phyloP scores from a whole-genome alignment of 345 rosid genomes.

The Gossypium australe region DNA sequence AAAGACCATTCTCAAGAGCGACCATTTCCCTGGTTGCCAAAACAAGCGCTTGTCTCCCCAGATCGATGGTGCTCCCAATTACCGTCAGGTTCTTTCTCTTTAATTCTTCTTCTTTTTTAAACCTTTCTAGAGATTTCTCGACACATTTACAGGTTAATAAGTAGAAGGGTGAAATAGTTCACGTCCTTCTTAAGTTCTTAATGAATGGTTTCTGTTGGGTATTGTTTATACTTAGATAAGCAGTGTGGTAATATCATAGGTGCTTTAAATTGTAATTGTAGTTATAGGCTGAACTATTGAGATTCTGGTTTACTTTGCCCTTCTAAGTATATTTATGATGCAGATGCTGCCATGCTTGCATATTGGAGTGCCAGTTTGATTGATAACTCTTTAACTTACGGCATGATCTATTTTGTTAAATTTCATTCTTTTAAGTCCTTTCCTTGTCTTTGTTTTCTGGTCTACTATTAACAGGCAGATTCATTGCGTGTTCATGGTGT shows the following conservation, averaged over 20 bases:
- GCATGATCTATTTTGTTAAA: neutral
- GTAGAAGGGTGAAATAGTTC: neutral
- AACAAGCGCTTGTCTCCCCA: constrained; percentile 84
- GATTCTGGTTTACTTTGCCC: neutral
- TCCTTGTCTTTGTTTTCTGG: constrained; percentile 3
- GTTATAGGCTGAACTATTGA: neutral
- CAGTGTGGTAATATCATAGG: neutral
- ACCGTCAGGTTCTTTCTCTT: constrained; percentile 66
- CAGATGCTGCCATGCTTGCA: constrained; percentile 9
- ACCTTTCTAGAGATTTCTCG: neutral
- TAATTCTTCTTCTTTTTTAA: neutral
- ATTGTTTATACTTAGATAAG: neutral
- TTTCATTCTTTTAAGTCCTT: neutral
- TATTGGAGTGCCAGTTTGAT: constrained; percentile 6
- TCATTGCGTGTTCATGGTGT: constrained; percentile 81
- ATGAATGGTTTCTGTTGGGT: neutral
- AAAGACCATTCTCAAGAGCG: constrained; percentile 94
- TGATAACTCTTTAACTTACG: neutral
- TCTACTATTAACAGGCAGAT: constrained; percentile 52
- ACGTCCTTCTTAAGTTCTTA: neutral
- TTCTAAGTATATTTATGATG: neutral
- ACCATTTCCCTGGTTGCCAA: constrained; percentile 99
- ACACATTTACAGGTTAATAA: neutral
- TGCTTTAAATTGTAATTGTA: neutral
- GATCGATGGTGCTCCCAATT: constrained; percentile 98